Evolutionary conservation across 345 rosid species (phyloP), one percentile per base, ranked within the genome.

Genomic region (Populus nigra): DNA sequence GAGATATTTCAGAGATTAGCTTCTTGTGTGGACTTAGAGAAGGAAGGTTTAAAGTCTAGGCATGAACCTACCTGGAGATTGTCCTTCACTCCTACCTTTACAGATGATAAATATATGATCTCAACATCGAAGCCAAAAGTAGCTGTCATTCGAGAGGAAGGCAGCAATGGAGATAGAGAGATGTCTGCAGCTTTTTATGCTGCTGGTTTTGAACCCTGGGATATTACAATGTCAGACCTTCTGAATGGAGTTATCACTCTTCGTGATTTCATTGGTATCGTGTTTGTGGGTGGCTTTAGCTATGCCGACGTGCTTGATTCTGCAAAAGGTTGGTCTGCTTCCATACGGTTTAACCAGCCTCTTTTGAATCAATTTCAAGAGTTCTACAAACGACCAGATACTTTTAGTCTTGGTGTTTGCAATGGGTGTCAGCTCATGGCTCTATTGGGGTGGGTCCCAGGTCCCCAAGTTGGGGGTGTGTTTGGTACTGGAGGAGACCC

Each of bases 321-420:
- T 69, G 96, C 99, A 16, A 93, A 95, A 87, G 99, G 99, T 73
- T 95, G 99, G 99, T 90, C 98, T 80, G 99, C 96, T 74, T 95
- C 99, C 31, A 92, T 93, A 65, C 85, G 92, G 22, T 93, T 93
- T 88, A 95, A 91, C 62, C 80, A 89, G 73, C 91, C 98, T 31
- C 88, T 93, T 73, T 79, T 93, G 49, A 74, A 76, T 76, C 98
- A 95, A 78, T 95, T 93, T 74, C 97, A 89, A 75, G 97, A 93
- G 84, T 95, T 95, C 77, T 95, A 92, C 87, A 90, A 81, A 83
- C 89, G 93, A 61, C 89, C 94, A 31, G 94, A 91, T 78, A 92
- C 98, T 0, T 95, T 95, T 83, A 95, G 99, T 82, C 94, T 93
- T 0, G 98, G 98, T 57, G 89, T 95, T 70, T 95, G 98, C 88